Base-by-base conservation (phyloP, 2,329 filamentous ascomycete species). In the Amesomyces nigricolor region DNA sequence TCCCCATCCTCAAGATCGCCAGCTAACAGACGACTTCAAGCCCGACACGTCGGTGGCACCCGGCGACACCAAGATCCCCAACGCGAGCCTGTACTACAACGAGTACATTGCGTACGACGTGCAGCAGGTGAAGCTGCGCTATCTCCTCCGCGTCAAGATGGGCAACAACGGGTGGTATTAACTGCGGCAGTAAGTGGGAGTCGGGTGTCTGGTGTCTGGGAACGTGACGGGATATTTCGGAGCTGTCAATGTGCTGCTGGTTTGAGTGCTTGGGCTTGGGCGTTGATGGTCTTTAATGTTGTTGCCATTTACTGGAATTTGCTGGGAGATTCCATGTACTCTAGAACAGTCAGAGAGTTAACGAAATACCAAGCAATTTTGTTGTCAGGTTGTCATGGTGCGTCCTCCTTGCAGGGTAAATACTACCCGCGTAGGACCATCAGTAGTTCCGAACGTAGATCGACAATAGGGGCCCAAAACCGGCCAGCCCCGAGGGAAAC, bases 101-200 rank as follows among this genome's bases (percentile, higher is more conserved):
- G 87, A 90, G 72, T 89, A 84, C 68, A 88, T 89, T 58, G 78
- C 77, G 50, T 90, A 90, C 64, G 79, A 89, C 61, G 73, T 87
- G 3, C 75, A 83, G 0, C 87, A 90, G 67, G 78, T 90, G 35
- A 82, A 83, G 43, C 74, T 89, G 5, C 79, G 86, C 5, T 89
- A 90, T 64, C 73, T 90, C 4, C 78, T 89, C 65, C 78, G 82
- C 5, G 80, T 88, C 47, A 77, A 76, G 65, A 78, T 82, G 72
- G 30, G 30, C 6, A 32, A 32, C 4, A 2, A 19, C 17, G 17
- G 17, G 3, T 19, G 17, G 17, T 19, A 19, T 19, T 19, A 19
- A 19, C 17, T 19, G 32, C 9, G 32, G 32, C 11, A 7, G 32
- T 35, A 35, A 9, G 11, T 13, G 32, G 32, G 32, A 35, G 32